Percentiles rank a stretch among this genome's conserved stretches.
phyloP scores from a whole-genome alignment of 139 green algal species.

The Closterium sp. region DNA sequence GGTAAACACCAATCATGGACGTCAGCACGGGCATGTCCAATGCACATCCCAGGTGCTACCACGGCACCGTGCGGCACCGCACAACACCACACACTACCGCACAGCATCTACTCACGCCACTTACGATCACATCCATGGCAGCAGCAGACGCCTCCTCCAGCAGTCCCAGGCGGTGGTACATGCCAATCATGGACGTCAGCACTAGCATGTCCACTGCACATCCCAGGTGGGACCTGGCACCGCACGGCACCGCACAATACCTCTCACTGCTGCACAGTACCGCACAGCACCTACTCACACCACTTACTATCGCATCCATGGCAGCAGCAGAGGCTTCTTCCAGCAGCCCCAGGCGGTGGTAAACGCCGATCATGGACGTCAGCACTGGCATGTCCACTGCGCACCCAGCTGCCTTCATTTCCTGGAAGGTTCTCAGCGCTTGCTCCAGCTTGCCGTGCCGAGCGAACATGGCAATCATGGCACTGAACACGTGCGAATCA shows the following conservation, averaged over 20 bases:
- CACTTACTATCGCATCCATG: background rate
- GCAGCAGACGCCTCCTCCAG: background rate
- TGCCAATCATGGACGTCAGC: no score
- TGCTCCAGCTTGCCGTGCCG: background rate
- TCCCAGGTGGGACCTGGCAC: no score
- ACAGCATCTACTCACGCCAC: no score
- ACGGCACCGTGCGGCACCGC: no score
- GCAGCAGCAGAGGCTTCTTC: background rate
- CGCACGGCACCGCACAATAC: no score
- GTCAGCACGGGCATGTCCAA: background rate
- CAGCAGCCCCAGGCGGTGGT: background rate
- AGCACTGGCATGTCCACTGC: background rate
- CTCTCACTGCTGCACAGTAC: no score
- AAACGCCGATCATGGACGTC: constrained; percentile 2
- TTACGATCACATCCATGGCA: background rate
- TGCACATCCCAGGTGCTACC: no score
- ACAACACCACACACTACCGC: no score
- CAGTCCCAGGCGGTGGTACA: background rate
- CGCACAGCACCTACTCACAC: no score
- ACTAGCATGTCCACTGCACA: no score
- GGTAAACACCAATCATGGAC: background rate
- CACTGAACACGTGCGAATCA: background rate
- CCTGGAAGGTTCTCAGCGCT: background rate
- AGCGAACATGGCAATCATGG: background rate
- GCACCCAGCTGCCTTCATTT: background rate